These are phyloP conservation scores for Ceratonia siliqua DNA, from an alignment of 306 rosid genomes.

Conservation along the genomic window DNA sequence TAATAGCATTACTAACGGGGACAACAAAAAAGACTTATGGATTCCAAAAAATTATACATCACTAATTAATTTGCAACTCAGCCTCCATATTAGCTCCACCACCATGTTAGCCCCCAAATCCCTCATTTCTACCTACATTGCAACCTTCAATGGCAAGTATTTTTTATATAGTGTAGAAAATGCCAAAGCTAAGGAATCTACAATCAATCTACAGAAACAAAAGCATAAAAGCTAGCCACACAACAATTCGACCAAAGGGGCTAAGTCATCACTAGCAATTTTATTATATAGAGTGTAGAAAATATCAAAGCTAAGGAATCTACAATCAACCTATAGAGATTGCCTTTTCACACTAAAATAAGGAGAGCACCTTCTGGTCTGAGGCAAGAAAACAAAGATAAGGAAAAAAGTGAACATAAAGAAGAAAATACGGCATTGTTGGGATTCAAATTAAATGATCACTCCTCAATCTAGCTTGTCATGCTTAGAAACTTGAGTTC, in stretches of 20 bases:
- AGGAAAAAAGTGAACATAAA: constrained; percentile 18
- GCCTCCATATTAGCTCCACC: too few relatives aligned
- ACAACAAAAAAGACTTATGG: too few relatives aligned
- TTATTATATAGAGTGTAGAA: background rate
- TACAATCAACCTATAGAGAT: background rate
- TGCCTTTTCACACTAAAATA: constrained; percentile 15
- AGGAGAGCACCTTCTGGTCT: constrained; percentile 4
- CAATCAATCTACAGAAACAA: too few relatives aligned
- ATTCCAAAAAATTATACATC: too few relatives aligned
- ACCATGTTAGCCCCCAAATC: too few relatives aligned
- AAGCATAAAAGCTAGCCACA: background rate
- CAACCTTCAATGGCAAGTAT: too few relatives aligned
- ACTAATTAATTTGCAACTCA: too few relatives aligned
- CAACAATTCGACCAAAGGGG: background rate
- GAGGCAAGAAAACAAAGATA: constrained; percentile 22
- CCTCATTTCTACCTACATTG: too few relatives aligned
- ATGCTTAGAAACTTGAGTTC: background rate
- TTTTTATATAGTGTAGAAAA: too few relatives aligned
- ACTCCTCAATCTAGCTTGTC: background rate
- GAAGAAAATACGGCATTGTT: background rate
- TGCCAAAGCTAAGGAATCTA: too few relatives aligned
- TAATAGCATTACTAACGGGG: too few relatives aligned
- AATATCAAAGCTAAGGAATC: background rate
- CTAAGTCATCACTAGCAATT: background rate
- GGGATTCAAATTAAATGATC: background rate